phyloP scores from a whole-genome alignment of 306 rosid genomes.

The Abrus pulchellus region DNA sequence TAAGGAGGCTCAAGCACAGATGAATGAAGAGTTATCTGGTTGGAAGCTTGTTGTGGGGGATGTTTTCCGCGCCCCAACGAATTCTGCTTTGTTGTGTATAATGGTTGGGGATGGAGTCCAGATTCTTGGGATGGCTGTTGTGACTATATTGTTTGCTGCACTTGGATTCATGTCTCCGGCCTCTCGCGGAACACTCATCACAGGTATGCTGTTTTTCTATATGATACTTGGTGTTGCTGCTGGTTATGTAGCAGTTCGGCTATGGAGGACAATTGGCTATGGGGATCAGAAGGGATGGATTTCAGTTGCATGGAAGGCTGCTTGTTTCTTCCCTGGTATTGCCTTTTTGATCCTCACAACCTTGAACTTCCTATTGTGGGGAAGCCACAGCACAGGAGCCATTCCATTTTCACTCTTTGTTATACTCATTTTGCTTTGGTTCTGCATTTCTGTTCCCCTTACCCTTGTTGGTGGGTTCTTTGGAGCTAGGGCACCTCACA shows the following conservation, averaged over 20 bases:
- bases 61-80: conserved; percentile 91
- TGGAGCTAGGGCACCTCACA: conserved; percentile 88
- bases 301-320: conserved; percentile 82
- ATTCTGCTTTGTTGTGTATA: conserved; percentile 78
- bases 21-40: conserved; percentile 97
- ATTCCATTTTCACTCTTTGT: conserved; percentile 90
- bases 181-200: conserved; percentile 88
- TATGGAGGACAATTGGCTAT: conserved; percentile 81
- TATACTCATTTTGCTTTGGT: conserved; percentile 85
- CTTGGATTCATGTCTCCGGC: conserved; percentile 99
- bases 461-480: conserved; percentile 88
- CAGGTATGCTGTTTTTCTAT: conserved; percentile 95
- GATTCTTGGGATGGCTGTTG: conserved; percentile 97
- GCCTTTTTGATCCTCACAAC: conserved; percentile 85
- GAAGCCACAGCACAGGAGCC: conserved; percentile 98
- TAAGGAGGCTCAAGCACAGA: conserved; percentile 99
- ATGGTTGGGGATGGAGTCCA: conserved; percentile 97
- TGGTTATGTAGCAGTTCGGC: conserved; percentile 95
- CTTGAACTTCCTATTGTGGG: conserved; percentile 91
- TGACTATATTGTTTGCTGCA: conserved; percentile 95
- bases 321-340: conserved; percentile 98
- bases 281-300: conserved; percentile 88
- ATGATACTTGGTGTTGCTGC: conserved; percentile 92
- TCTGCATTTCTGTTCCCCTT: conserved; percentile 95
- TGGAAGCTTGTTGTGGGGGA: conserved; percentile 99